Percentiles rank a stretch among this genome's conserved stretches.
Conservation (phyloP, 371 early-diverging fungal species). For the Syncephalastrum racemosum region DNA sequence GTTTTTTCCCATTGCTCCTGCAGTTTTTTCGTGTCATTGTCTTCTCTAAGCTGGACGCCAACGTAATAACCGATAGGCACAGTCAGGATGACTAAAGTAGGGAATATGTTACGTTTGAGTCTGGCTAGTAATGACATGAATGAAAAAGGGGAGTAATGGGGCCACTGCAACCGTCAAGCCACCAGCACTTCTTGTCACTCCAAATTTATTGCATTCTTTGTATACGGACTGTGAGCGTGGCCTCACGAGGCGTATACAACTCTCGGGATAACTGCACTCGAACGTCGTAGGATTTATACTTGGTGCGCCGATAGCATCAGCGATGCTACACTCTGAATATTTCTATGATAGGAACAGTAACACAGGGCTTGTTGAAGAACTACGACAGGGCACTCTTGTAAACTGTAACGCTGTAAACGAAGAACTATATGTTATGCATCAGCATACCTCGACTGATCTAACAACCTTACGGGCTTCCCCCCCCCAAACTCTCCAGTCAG, state of each 20-base stretch:
- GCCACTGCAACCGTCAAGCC: no score
- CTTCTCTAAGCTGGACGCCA: conserved; percentile 23
- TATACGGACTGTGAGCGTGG: no score
- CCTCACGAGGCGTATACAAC: conserved; percentile 18
- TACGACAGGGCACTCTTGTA: conserved; percentile 48
- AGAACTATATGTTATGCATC: not conserved
- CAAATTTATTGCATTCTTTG: no score
- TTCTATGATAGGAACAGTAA: conserved; percentile 44
- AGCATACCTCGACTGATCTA: conserved; percentile 10
- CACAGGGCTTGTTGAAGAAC: conserved; percentile 35
- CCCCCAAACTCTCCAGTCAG: no score
- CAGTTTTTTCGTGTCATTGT: conserved; percentile 9
- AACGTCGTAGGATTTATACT: conserved; percentile 33
- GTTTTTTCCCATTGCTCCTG: conserved; percentile 6
- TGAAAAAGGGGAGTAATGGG: no score
- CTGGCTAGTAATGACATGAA: not conserved
- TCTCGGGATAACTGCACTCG: conserved; percentile 37
- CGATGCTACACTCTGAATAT: conserved; percentile 25
- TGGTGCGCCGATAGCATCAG: conserved; percentile 32
- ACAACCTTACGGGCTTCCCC: conserved; percentile 25
- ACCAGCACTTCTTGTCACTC: no score
- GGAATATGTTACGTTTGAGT: conserved; percentile 20
- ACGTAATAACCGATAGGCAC: conserved; percentile 24
- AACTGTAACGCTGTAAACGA: conserved; percentile 7
- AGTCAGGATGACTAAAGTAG: conserved; percentile 21